Evolutionary conservation across 1,284 basidiomycete species (phyloP).

Genomic region (Entoloma clypeatum): DNA sequence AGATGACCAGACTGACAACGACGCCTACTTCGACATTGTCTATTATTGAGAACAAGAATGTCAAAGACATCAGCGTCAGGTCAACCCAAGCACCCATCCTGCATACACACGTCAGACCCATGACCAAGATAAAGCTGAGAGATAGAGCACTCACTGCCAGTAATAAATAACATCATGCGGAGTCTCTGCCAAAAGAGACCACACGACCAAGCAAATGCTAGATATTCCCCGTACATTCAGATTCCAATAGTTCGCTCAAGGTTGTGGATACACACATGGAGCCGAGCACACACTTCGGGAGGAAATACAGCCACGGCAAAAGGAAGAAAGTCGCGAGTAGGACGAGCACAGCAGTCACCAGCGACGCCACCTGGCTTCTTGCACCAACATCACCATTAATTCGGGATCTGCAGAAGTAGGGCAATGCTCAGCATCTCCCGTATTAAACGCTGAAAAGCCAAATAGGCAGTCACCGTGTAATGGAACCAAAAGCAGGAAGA

Average conservation of each 20-base stretch:
- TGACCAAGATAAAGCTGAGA: slow-evolving; percentile 1
- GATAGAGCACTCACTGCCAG: slow-evolving; percentile 54
- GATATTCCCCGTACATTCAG: slow-evolving; percentile 1
- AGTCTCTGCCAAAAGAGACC: slow-evolving; percentile 78
- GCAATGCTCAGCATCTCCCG: neutral
- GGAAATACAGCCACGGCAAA: slow-evolving; percentile 70
- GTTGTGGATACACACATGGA: slow-evolving; percentile 52
- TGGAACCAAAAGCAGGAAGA: slow-evolving; percentile 85
- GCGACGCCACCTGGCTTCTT: slow-evolving; percentile 82
- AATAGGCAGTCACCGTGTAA: slow-evolving; percentile 57
- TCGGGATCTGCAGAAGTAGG: slow-evolving; percentile 54
- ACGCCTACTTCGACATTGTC: slow-evolving; percentile 85
- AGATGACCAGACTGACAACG: slow-evolving; percentile 78
- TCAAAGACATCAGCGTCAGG: slow-evolving; percentile 77
- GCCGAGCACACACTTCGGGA: slow-evolving; percentile 81
- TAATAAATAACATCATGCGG: slow-evolving; percentile 86
- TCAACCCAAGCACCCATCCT: slow-evolving; percentile 90
- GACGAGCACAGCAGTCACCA: slow-evolving; percentile 81
- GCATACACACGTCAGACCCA: slow-evolving; percentile 4
- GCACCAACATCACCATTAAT: slow-evolving; percentile 87
- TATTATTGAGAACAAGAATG: slow-evolving; percentile 77
- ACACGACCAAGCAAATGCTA: slow-evolving; percentile 81
- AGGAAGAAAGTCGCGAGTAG: slow-evolving; percentile 86
- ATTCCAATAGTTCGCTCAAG: slow-evolving; percentile 10
- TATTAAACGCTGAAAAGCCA: neutral